Evolutionary conservation across 345 rosid species (phyloP).

Genomic region (Psidium guajava): DNA sequence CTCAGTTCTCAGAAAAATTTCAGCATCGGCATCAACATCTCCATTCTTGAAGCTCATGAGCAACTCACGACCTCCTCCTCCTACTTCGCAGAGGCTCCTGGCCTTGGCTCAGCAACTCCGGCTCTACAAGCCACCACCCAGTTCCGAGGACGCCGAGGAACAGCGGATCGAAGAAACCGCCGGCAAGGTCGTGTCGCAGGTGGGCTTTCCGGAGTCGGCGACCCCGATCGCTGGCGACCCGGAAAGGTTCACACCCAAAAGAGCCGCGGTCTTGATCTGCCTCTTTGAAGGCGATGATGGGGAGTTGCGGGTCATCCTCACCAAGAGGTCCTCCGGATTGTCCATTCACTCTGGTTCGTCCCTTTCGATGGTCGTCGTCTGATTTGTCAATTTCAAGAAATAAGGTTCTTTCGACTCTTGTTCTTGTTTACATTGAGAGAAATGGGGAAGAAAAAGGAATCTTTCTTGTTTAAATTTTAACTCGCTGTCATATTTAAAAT

Average conservation of each 20-base stretch:
- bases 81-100: slow-evolving; percentile 25
- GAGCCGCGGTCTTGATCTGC: slow-evolving; percentile 89
- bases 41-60: neutral
- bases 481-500: neutral
- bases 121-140: slow-evolving; percentile 47
- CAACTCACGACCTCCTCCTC: neutral
- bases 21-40: slow-evolving; percentile 1
- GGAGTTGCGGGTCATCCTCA: slow-evolving; percentile 71
- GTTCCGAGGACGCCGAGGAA: neutral
- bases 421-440: neutral
- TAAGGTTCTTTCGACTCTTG: neutral
- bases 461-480: neutral
- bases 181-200: slow-evolving; percentile 65
- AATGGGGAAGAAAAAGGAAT: neutral
- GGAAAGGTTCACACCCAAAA: slow-evolving; percentile 56
- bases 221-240: slow-evolving; percentile 29
- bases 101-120: slow-evolving; percentile 67
- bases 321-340: slow-evolving; percentile 69
- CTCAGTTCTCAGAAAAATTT: slow-evolving; percentile 25
- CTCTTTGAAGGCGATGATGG: slow-evolving; percentile 77
- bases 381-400: too few relatives aligned
- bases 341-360: slow-evolving; percentile 82
- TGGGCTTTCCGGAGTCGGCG: slow-evolving; percentile 77
- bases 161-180: slow-evolving; percentile 8
- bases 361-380: neutral